Percentiles rank a stretch among this genome's conserved stretches.
Evolutionary conservation across 2,329 filamentous ascomycete genomes (phyloP).

Genomic region (Ceratocystiopsis sp.): DNA sequence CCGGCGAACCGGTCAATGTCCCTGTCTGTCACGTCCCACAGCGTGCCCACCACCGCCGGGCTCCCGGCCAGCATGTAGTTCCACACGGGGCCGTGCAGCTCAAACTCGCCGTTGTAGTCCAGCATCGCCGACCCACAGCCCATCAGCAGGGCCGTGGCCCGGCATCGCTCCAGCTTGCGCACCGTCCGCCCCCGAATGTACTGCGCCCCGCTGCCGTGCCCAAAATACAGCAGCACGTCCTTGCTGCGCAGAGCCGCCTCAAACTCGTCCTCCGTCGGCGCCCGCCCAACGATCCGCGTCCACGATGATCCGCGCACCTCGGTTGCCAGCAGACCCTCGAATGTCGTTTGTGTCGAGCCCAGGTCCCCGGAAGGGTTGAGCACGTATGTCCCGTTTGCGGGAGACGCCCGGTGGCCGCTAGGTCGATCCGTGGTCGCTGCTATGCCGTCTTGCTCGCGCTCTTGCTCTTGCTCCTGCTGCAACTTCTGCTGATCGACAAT

Average conservation of each 20-base stretch:
- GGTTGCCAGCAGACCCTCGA: conserved; percentile 45
- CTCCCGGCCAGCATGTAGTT: conserved; percentile 81
- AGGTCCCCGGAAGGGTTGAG: conserved; percentile 83
- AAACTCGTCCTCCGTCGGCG: conserved; percentile 66
- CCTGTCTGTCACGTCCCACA: conserved; percentile 97
- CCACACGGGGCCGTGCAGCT: conserved; percentile 77
- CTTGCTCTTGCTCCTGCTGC: background rate
- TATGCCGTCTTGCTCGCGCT: background rate
- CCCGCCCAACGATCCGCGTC: conserved; percentile 49
- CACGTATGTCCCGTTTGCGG: conserved; percentile 51
- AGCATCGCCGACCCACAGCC: conserved; percentile 80
- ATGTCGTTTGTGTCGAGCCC: conserved; percentile 58
- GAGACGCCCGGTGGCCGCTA: conserved; percentile 37
- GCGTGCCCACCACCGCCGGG: conserved; percentile 74
- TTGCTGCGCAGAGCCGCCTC: conserved; percentile 45
- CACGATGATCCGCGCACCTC: conserved; percentile 48
- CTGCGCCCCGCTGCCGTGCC: conserved; percentile 86
- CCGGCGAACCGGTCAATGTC: conserved; percentile 90
- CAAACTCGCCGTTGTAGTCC: conserved; percentile 68
- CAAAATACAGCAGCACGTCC: conserved; percentile 80
- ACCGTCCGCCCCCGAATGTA: conserved; percentile 80
- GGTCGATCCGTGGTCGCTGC: background rate
- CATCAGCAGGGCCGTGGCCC: conserved; percentile 72
- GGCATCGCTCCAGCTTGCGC: conserved; percentile 54
- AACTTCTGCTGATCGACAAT: conserved; percentile 35